Base-by-base conservation (phyloP, 1,284 basidiomycete genomes). In the Meripilus lineatus region DNA sequence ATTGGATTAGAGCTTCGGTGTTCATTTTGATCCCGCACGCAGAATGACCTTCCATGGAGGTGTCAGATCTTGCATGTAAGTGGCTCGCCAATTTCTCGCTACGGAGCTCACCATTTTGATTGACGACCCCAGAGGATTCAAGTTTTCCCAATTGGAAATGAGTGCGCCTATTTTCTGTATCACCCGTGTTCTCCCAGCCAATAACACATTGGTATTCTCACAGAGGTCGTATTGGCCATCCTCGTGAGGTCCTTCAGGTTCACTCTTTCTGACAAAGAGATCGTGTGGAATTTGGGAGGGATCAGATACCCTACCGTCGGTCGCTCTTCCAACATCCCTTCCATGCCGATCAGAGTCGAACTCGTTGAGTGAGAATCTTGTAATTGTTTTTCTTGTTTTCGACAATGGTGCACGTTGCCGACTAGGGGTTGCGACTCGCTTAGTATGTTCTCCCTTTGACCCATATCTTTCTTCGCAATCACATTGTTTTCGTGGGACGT, bases 141-240 rank as follows among this genome's bases (percentile, higher is more conserved):
- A 51, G 23, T 48, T 50, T 24, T 42, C 39, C 13, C 38, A 51
- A 24, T 41, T 51, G 2, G 49, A 51, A 28, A 47, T 48, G 30
- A 47, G 42, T 22, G 25, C 18, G 42, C 5, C 39, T 18, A 10
- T 4, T n/a, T 33, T 11, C 15, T 28, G 11, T 5, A 15, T 36
- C 24, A 15, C 15, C 5, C 6, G 11, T 13, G 10, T 36, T 35
- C 23, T 17, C 40, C 17, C 14, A 25, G 20, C 20, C 8, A 8
- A 17, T 14, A 22, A 42, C 15, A n/a, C 45, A 7, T 32, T 14
- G 13, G 8, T 32, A 8, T 8, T 3, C 20, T 14, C 24, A 13
- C 41, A 54, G 52, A 54, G 44, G 46, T 49, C 6, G 42, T 54
- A 23, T 42, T 54, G 7, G 26, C 36, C 11, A 25, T 34, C 1